Base-by-base conservation (phyloP, 495 filamentous ascomycete genomes). In the Penicillium lagena region DNA sequence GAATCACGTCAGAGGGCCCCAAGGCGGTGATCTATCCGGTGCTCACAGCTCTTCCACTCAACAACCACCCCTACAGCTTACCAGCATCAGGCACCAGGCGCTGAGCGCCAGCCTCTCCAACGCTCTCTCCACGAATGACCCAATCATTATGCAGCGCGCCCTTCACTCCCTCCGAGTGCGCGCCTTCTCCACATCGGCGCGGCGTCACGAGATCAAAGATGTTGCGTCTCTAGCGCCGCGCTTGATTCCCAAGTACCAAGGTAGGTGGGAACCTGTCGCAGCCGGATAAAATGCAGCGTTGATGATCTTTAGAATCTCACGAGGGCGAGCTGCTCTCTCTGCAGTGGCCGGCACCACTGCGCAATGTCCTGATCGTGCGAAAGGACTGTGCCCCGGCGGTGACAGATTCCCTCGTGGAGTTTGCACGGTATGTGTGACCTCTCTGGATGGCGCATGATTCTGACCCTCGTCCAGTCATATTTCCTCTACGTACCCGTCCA, bases 291-390 rank as follows among this genome's bases (percentile, higher is more conserved):
- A 13, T 7, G 27, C 28, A 7, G 34, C 22, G 43, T 37, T 50
- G 30, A 37, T 30, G 31, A 12, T 29, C 39, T 31, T 29, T 44
- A 83, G 80, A 81, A 63, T 78, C 75, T 15, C 59, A 51, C 12
- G 54, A 69, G 22, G 74, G 75, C 50, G 78, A 80, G 43, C 77
- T 98, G 4, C 78, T 96, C 38, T 85, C 83, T 43, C 77, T 98
- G 10, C 80, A 83, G 67, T 98, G 93, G 93, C 87, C 88, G 4
- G 77, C 80, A 30, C 89, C 90, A 17, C 94, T 89, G 1, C 82
- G 87, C 42, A 97, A 97, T 59, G 74, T 98, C 45, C 77, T 98
- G 39, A 70, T 97, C 35, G 83, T 95, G 45, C 89, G 90, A 58
- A 98, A 98, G 55, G 75, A 87, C 36, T 75, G 83, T 49, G 83